phyloP scores from a whole-genome alignment of 805 yeast species.

The Pichia insulana region DNA sequence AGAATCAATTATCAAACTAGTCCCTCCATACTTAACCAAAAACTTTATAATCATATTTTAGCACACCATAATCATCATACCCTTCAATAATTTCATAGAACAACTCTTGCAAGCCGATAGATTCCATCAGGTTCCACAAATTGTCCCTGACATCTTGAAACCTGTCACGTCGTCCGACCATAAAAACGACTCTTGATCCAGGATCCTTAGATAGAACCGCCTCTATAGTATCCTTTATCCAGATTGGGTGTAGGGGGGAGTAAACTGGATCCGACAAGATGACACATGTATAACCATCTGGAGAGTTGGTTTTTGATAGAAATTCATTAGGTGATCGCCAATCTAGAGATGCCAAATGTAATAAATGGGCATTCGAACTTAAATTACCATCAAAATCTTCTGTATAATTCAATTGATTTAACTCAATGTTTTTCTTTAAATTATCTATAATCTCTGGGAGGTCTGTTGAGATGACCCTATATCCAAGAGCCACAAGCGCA shows the following conservation, averaged over 20 bases:
- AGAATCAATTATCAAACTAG: constrained; percentile 7
- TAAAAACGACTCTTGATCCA: constrained; percentile 48
- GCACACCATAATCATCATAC: constrained; percentile 77
- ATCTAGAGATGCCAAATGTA: constrained; percentile 37
- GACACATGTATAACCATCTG: constrained; percentile 41
- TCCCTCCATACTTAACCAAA: constrained; percentile 17
- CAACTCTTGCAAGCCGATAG: constrained; percentile 28
- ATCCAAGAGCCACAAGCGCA: constrained; percentile 47
- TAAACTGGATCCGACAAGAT: constrained; percentile 85
- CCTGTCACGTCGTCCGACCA: constrained; percentile 64
- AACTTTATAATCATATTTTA: constrained; percentile 45
- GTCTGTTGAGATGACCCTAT: constrained; percentile 55
- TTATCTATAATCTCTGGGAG: constrained; percentile 70
- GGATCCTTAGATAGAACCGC: constrained; percentile 31
- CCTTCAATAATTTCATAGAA: constrained; percentile 49
- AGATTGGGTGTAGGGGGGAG: constrained; percentile 68
- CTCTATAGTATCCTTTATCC: constrained; percentile 55
- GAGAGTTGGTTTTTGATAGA: constrained; percentile 13
- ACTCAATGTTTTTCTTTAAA: constrained; percentile 44
- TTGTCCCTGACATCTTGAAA: constrained; percentile 56
- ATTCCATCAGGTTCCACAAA: constrained; percentile 48
- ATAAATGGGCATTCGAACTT: not conserved
- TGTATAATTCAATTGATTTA: constrained; percentile 34
- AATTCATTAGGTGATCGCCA: constrained; percentile 58
- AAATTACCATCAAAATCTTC: too few relatives aligned